A percentile compares a stretch with the other conserved stretches of the same genome.
Conservation (phyloP, 176 grass and related monocot genomes). For the Leersia perrieri region DNA sequence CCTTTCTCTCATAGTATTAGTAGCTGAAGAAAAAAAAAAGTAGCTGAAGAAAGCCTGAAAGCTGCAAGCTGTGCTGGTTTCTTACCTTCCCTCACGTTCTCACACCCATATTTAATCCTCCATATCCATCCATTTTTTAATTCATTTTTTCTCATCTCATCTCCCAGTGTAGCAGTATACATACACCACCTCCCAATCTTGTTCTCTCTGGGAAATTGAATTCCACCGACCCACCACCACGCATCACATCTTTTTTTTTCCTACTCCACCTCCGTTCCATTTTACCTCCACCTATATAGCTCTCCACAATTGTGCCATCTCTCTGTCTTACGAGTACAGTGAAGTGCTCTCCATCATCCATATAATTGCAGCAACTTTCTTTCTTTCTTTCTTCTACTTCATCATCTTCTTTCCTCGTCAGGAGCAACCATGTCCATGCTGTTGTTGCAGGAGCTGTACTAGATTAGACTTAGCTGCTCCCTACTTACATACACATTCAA, state of each 20-base stretch:
- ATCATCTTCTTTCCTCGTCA: background rate
- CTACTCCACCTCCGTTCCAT: constrained; percentile 18
- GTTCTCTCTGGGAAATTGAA: constrained; percentile 38
- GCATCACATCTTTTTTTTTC: background rate
- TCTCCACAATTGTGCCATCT: constrained; percentile 32
- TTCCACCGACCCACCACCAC: constrained; percentile 38
- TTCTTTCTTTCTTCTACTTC: background rate
- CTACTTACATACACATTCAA: constrained; percentile 25
- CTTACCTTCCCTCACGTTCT: constrained; percentile 75
- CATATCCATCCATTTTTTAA: background rate
- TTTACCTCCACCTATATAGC: constrained; percentile 68
- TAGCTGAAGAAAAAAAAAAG: too few species aligned
- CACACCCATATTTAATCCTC: constrained; percentile 27
- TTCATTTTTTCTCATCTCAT: background rate
- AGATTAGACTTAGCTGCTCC: constrained; percentile 17
- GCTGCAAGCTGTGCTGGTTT: background rate
- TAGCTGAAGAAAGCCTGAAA: too few species aligned
- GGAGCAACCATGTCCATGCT: constrained; percentile 6
- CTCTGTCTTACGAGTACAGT: constrained; percentile 24
- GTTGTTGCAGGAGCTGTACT: constrained; percentile 26
- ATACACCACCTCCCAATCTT: constrained; percentile 35
- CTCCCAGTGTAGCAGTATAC: background rate
- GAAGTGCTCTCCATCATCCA: constrained; percentile 20
- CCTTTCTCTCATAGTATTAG: too few species aligned
- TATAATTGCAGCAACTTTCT: constrained; percentile 36